Evolutionary conservation across 2,329 filamentous ascomycete species (phyloP).

Genomic region (Neobulgaria alba): DNA sequence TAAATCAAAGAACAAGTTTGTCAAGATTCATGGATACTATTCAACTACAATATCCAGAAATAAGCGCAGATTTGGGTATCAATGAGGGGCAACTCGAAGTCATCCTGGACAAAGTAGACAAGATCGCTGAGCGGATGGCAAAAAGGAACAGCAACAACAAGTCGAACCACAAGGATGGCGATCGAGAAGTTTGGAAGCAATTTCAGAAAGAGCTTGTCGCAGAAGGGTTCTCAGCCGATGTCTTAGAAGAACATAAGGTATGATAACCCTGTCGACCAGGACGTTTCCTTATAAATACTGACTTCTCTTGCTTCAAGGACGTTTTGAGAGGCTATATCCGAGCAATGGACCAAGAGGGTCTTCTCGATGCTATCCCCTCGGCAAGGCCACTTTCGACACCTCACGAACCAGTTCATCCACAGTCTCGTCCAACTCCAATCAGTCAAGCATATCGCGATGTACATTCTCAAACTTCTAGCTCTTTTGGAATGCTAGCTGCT

Average conservation of each 20-base stretch:
- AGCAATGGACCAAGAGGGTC: conserved; percentile 46
- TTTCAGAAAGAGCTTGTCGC: conserved; percentile 49
- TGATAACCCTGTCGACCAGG: conserved; percentile 14
- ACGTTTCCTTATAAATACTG: neutral
- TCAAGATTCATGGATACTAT: conserved; percentile 50
- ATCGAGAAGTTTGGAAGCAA: conserved; percentile 48
- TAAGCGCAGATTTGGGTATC: conserved; percentile 24
- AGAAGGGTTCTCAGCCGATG: conserved; percentile 48
- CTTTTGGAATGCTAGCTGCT: conserved; percentile 12
- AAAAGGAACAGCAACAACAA: conserved; percentile 31
- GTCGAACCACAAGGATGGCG: conserved; percentile 32
- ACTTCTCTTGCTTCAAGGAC: conserved; percentile 36
- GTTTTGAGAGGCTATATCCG: conserved; percentile 52
- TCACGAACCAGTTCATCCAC: neutral
- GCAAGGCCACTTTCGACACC: conserved; percentile 21
- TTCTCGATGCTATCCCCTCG: conserved; percentile 39
- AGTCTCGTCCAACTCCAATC: no score
- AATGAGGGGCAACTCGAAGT: conserved; percentile 35
- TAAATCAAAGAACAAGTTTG: conserved; percentile 43
- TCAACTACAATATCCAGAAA: conserved; percentile 41
- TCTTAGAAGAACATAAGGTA: conserved; percentile 51
- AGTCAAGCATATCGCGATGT: conserved; percentile 8
- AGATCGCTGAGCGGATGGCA: conserved; percentile 44
- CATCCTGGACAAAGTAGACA: conserved; percentile 53
- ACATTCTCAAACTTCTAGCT: conserved; percentile 18